These are phyloP conservation scores for Albatrellus ellisii DNA, from an alignment of 768 basidiomycete genomes.

Conservation along the genomic window DNA sequence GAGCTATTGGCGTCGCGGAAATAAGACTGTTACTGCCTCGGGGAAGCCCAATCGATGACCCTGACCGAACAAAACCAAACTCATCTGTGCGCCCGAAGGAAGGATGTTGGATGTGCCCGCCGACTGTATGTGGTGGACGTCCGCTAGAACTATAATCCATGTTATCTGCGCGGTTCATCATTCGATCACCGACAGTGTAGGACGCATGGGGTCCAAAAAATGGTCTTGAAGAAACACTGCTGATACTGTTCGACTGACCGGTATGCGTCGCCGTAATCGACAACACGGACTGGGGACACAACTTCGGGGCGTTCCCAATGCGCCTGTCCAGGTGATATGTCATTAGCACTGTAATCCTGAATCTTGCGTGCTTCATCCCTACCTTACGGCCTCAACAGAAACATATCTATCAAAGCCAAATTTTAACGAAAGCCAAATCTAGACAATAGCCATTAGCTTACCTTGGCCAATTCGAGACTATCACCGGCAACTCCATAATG, in stretches of 20 bases:
- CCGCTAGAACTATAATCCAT: no score
- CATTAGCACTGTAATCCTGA: not conserved
- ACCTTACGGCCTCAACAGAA: conserved; percentile 57
- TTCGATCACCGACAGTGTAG: no score
- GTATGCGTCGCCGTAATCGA: conserved; percentile 3
- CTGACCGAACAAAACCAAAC: conserved; percentile 4
- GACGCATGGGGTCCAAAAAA: no score
- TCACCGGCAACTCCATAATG: conserved; percentile 63
- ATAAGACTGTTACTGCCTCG: no score
- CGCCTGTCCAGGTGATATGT: conserved; percentile 22
- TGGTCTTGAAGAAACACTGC: no score
- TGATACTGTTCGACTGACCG: no score
- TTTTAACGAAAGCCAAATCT: not conserved
- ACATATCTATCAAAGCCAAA: conserved; percentile 40
- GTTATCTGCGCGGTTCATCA: no score
- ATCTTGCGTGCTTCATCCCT: not conserved
- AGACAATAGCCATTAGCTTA: conserved; percentile 22
- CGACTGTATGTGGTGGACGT: no score
- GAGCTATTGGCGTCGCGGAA: no score
- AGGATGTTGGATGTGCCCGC: conserved; percentile 6
- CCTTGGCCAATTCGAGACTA: conserved; percentile 83
- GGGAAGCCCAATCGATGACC: no score
- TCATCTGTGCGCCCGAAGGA: conserved; percentile 7
- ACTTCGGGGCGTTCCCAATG: conserved; percentile 34
- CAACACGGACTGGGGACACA: conserved; percentile 15